Evolutionary conservation across 306 rosid species (phyloP), one percentile per base, ranked within the genome.

Genomic region (Pyrus bretschneideri): DNA sequence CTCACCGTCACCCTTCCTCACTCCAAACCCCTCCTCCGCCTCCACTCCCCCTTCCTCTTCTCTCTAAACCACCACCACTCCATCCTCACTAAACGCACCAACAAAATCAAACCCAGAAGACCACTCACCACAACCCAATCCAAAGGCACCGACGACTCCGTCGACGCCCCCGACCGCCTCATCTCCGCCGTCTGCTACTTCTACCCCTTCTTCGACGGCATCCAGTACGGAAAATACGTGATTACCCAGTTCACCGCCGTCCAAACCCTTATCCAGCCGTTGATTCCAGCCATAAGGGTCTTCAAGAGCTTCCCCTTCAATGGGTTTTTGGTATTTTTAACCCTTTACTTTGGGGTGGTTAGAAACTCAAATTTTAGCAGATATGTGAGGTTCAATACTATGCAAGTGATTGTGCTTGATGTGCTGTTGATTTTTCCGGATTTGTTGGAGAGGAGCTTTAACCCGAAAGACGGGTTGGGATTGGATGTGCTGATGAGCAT

Each of bases 341-440:
- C 97, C n/a, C 97, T 92, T 25, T 95, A 95, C 85, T 92, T 95
- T 76, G 89, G 93, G 73, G 97, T 95, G 22, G 99, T 92, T 40
- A 91, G 99, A 76, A 95, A 95, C 83, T 88, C 88, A 27, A 95
- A 86, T 70, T 95, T 95, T 75, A 95, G 96, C 72, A 87, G 85
- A 29, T 95, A 90, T 77, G 99, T 95, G 76, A 88, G 99, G 87
- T 95, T 95, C 91, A 95, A 95, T 70, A 92, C 96, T 2, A 92
- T 95, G 99, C 97, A 95, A 76, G 99, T 97, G 2, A 88, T 95
- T 61, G 99, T 92, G 29, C 97, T 95, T 73, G 97, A 95, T 80
- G 96, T 95, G 80, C 92, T 95, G 30, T 54, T 95, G 82, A 95
- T 95, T 59, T 91, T 95, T 25, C 97, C 99, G 42, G 97, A 95